Percentiles rank a stretch among this genome's conserved stretches.
Evolutionary conservation across 495 filamentous ascomycete genomes (phyloP).

Genomic region (Penicillium argentinense): DNA sequence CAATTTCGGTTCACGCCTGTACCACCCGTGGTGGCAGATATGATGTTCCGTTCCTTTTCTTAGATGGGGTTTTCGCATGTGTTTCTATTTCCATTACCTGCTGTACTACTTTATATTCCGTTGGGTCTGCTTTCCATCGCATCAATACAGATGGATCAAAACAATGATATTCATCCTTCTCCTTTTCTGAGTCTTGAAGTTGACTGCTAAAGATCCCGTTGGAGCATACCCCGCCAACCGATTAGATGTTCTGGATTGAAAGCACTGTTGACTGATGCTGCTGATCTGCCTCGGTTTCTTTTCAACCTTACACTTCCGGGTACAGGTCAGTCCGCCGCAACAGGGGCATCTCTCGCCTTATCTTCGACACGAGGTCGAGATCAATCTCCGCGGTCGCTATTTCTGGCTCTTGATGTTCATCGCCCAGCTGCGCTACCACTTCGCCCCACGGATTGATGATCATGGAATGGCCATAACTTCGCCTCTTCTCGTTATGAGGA

Average conservation of each 20-base stretch:
- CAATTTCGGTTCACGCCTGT: slow-evolving; percentile 34
- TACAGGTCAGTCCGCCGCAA: slow-evolving; percentile 64
- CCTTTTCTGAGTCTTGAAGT: slow-evolving; percentile 7
- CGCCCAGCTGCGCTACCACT: slow-evolving; percentile 63
- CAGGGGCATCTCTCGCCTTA: slow-evolving; percentile 64
- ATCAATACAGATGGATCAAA: slow-evolving; percentile 27
- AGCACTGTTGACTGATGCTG: neutral
- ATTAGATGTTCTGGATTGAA: too few species aligned
- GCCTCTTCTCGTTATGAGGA: slow-evolving; percentile 72
- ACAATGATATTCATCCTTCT: slow-evolving; percentile 18
- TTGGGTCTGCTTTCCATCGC: slow-evolving; percentile 24
- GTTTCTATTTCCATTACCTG: slow-evolving; percentile 32
- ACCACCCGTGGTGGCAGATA: slow-evolving; percentile 34
- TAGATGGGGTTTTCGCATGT: slow-evolving; percentile 45
- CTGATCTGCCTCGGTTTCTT: neutral
- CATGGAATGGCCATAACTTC: slow-evolving; percentile 87
- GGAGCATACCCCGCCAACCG: too few species aligned
- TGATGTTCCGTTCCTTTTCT: slow-evolving; percentile 35
- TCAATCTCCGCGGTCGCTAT: slow-evolving; percentile 54
- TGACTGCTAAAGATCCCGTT: neutral
- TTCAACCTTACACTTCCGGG: slow-evolving; percentile 35
- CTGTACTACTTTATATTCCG: slow-evolving; percentile 41
- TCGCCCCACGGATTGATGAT: slow-evolving; percentile 88
- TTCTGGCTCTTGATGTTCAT: slow-evolving; percentile 49
- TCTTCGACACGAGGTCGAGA: slow-evolving; percentile 47